These are phyloP conservation scores for Royoungia palumana DNA, from an alignment of 768 basidiomycete species.

Conservation along the genomic window DNA sequence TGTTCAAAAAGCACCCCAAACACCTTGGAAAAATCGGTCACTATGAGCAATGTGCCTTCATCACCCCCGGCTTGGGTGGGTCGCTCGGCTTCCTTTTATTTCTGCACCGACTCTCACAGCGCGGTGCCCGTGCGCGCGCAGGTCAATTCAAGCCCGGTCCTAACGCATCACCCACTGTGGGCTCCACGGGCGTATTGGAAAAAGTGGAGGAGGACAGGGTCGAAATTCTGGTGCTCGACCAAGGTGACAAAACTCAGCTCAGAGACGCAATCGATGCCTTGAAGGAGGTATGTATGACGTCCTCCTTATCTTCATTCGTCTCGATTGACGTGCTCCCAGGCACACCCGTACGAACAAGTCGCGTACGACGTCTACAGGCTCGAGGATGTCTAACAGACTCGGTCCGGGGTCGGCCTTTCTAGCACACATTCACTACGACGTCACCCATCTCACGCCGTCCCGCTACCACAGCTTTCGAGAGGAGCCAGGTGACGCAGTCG, in stretches of 20 bases:
- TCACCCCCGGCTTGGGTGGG: conserved; percentile 51
- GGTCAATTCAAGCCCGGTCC: conserved; percentile 24
- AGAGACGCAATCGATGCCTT: conserved; percentile 41
- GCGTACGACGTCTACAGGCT: conserved; percentile 54
- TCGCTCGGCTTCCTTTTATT: not conserved
- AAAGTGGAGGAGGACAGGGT: conserved; percentile 53
- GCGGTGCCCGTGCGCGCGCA: no score
- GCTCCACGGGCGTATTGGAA: conserved; percentile 41
- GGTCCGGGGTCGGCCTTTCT: conserved; percentile 1
- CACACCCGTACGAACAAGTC: conserved; percentile 57
- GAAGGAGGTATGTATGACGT: conserved; percentile 38
- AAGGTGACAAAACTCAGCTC: conserved; percentile 35
- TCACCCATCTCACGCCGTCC: conserved; percentile 10
- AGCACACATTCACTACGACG: conserved; percentile 3
- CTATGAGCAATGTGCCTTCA: conserved; percentile 29
- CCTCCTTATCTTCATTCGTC: not conserved
- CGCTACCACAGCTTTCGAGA: conserved; percentile 6
- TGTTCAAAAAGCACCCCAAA: no score
- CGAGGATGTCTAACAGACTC: conserved; percentile 37
- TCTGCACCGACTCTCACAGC: no score
- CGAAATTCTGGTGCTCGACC: conserved; percentile 46
- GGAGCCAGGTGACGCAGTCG: conserved; percentile 8
- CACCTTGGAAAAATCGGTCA: no score
- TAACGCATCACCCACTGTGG: conserved; percentile 46
- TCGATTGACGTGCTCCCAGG: conserved; percentile 26